Evolutionary conservation across 345 rosid genomes (phyloP).

Genomic region (Sisymbrium altissimum): DNA sequence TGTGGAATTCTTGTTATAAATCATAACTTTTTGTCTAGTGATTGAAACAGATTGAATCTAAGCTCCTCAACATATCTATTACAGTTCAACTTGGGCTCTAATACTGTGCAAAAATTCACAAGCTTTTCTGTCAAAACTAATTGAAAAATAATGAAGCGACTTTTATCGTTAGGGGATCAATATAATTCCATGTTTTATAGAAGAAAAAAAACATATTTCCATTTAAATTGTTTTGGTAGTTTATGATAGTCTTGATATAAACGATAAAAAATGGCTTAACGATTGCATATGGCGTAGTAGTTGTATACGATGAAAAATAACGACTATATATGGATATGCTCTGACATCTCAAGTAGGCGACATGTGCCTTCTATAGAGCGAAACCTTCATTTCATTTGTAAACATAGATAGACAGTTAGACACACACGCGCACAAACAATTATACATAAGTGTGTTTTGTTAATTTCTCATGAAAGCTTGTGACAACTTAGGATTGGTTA

Average conservation of each 20-base stretch:
- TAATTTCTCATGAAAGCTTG: not conserved
- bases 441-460: not conserved
- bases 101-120: not conserved
- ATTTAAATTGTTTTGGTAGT: not conserved
- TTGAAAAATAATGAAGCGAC: not conserved
- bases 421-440: not conserved
- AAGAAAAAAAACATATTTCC: not conserved
- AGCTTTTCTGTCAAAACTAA: not conserved
- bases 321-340: not conserved
- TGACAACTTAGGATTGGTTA: not conserved
- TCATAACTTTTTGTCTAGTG: not conserved
- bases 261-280: not conserved
- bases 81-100: not conserved
- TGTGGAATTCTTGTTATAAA: not conserved
- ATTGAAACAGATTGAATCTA: not conserved
- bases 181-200: not conserved
- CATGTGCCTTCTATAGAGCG: not conserved
- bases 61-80: not conserved
- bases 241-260: not conserved
- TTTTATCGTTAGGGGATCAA: not conserved
- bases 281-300: not conserved
- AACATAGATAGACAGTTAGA: not conserved
- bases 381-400: not conserved
- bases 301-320: not conserved
- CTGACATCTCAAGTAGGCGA: not conserved